Evolutionary conservation across 2,329 filamentous ascomycete genomes (phyloP), one percentile per base, ranked within the genome.

Genomic region (Penicillium sp.): DNA sequence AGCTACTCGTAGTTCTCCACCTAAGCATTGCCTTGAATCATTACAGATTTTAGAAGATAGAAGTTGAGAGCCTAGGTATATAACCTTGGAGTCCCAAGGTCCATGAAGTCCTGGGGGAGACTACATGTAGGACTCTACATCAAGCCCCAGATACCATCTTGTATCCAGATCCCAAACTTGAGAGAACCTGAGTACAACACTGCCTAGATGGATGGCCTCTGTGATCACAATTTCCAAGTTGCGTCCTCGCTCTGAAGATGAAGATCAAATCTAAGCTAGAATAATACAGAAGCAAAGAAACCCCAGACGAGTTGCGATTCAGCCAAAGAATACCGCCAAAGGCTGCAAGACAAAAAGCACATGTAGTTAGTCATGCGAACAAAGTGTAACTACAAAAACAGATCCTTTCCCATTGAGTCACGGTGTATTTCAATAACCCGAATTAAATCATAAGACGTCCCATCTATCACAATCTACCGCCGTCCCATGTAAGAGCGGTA

Each of bases 401-500:
- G 4, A 27, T 26, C 20, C 23, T 18, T 20, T 37, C 27, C 45
- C 46, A 49, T 49, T 37, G 46, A n/a, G 20, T 14, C 45, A 31
- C 45, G 45, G 29, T 47, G 22, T 22, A 29, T 23, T 25, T 15
- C 37, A 15, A 20, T 12, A 33, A 26, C 26, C 20, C 23, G 25
- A 44, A 29, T 23, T 25, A 22, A 43, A 51, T 51, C 49, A 51
- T 51, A 43, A 51, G 20, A 33, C 27, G 14, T 51, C 37, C 48
- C 49, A 50, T 50, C 35, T 22, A 31, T 29, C 31, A 29, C 31
- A 43, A 11, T 64, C 61, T 67, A 89, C 74, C 88, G 83, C 62
- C 89, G 81, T 40, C 89, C 89, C 79, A 91, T 86, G 76, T 91
- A 96, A 53, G 90, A 96, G 48, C 89, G 85, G 73, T 94, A 96